Percentiles rank a stretch among this genome's conserved stretches.
Conservation (phyloP, 345 rosid species). For the Melastoma malabathricum region DNA sequence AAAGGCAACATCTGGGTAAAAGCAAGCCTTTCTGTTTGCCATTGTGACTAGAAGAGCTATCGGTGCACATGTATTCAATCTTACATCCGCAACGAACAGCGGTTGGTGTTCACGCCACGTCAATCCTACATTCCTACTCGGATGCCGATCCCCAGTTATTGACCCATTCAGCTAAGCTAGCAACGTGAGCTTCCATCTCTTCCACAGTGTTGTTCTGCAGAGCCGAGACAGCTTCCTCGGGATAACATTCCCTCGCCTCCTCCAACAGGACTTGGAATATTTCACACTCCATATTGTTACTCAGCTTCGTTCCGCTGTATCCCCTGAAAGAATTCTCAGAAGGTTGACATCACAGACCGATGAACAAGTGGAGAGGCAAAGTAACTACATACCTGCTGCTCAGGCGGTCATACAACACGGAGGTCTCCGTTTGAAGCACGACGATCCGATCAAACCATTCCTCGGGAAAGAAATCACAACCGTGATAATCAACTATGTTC, state of each 20-base stretch:
- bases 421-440: slow-evolving; percentile 72
- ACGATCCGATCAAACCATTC: slow-evolving; percentile 80
- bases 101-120: no score
- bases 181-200: slow-evolving; percentile 50
- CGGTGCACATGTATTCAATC: no score
- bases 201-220: slow-evolving; percentile 51
- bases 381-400: slow-evolving; percentile 40
- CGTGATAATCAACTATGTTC: slow-evolving; percentile 74
- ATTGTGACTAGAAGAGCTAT: no score
- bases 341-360: neutral
- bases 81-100: no score
- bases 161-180: slow-evolving; percentile 47
- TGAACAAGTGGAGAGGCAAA: neutral
- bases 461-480: slow-evolving; percentile 81
- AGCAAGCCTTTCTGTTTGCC: no score
- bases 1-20: no score
- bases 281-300: slow-evolving; percentile 78
- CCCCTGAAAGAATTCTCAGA: slow-evolving; percentile 30
- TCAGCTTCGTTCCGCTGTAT: slow-evolving; percentile 50
- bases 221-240: slow-evolving; percentile 41
- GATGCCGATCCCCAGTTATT: slow-evolving; percentile 27
- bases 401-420: slow-evolving; percentile 64
- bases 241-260: slow-evolving; percentile 75
- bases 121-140: no score
- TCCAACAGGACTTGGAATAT: slow-evolving; percentile 64